Evolutionary conservation across 306 rosid species (phyloP).

Genomic region (Aeschynomene evenia): DNA sequence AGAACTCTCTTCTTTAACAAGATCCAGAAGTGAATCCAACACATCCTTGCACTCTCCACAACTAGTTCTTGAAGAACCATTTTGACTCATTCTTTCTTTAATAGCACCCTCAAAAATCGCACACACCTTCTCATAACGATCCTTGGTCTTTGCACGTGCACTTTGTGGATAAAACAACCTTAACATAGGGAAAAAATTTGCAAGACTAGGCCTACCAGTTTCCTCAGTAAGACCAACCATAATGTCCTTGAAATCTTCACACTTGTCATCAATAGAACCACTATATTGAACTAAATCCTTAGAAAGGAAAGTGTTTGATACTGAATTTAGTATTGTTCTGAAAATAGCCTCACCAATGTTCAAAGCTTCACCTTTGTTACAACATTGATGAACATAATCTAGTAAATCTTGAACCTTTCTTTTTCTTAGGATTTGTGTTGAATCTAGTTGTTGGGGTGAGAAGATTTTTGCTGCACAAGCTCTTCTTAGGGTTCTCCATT

Average conservation of each 20-base stretch:
- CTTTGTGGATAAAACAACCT: slow-evolving; percentile 35
- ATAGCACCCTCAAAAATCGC: neutral
- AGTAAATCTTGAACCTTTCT: slow-evolving; percentile 11
- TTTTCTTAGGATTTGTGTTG: neutral
- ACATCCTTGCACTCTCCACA: slow-evolving; percentile 11
- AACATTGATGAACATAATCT: slow-evolving; percentile 1
- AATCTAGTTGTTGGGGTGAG: slow-evolving; percentile 15
- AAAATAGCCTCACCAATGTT: slow-evolving; percentile 35
- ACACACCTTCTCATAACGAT: neutral
- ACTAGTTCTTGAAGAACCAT: neutral
- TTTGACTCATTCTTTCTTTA: slow-evolving; percentile 20
- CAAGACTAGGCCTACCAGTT: slow-evolving; percentile 38
- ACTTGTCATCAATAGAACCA: neutral
- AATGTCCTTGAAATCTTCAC: slow-evolving; percentile 27
- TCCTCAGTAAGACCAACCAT: slow-evolving; percentile 19
- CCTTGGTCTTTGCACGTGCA: neutral
- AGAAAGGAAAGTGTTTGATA: slow-evolving; percentile 40
- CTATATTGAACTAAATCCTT: slow-evolving; percentile 15
- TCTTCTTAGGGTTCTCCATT: slow-evolving; percentile 27
- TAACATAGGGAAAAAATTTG: slow-evolving; percentile 36
- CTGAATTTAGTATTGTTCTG: slow-evolving; percentile 22
- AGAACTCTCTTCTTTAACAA: neutral
- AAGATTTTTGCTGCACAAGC: slow-evolving; percentile 22
- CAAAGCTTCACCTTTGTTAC: slow-evolving; percentile 21
- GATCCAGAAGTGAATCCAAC: slow-evolving; percentile 14